These are phyloP conservation scores for Fusarium sacchari DNA, from an alignment of 2,329 filamentous ascomycete species.

Conservation along the genomic window DNA sequence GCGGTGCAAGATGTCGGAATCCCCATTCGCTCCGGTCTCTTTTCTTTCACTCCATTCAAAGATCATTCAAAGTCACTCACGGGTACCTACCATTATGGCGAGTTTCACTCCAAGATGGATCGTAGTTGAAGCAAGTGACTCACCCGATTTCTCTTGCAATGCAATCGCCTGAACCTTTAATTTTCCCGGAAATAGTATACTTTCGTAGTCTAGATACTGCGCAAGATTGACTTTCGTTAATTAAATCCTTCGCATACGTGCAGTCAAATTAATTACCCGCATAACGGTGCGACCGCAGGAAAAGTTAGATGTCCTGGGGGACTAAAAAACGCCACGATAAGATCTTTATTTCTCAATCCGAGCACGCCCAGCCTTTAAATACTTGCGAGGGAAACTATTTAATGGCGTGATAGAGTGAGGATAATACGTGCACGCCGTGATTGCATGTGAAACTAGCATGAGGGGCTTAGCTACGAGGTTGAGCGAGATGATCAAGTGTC, in stretches of 20 bases:
- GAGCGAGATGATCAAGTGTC: neutral
- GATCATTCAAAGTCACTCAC: fast-evolving
- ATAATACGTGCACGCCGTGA: neutral
- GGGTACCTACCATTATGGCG: fast-evolving
- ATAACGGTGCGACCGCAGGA: neutral
- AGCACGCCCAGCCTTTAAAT: neutral
- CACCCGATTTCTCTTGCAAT: too few species aligned
- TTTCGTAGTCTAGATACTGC: neutral
- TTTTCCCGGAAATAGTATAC: neutral
- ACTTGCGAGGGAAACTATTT: too few species aligned
- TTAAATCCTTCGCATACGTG: neutral
- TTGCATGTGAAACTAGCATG: neutral
- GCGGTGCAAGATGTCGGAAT: fast-evolving
- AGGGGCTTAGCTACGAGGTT: neutral
- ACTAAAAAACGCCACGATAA: neutral
- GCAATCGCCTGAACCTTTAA: neutral
- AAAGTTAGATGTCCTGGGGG: neutral
- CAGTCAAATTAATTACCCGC: neutral
- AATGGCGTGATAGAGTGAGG: neutral
- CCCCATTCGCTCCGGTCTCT: neutral
- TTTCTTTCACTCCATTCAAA: too few species aligned
- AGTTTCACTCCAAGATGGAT: neutral
- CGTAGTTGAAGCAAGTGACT: neutral
- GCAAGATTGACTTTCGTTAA: neutral
- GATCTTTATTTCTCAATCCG: neutral